phyloP scores from a whole-genome alignment of 2,329 filamentous ascomycete species.

The Sclerotiophoma versabilis region DNA sequence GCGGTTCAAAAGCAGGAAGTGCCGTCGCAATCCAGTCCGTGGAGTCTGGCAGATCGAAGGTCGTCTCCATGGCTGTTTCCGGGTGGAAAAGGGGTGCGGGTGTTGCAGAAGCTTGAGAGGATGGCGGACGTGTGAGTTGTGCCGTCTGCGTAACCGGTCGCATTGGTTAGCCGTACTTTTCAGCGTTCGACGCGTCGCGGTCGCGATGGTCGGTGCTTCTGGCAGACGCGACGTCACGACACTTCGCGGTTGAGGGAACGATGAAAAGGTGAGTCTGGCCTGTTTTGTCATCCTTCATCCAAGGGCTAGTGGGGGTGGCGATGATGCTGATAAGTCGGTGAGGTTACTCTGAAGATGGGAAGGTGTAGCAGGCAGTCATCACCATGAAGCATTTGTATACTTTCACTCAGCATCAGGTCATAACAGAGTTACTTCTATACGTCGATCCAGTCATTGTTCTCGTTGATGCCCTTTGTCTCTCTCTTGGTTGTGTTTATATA shows the following conservation, averaged over 20 bases:
- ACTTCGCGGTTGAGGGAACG: neutral
- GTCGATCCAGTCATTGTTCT: neutral
- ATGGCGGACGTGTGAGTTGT: conserved; percentile 14
- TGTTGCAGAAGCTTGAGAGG: conserved; percentile 10
- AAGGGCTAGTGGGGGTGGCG: neutral
- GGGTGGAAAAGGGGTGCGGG: neutral
- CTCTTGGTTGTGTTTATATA: neutral
- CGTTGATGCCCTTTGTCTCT: neutral
- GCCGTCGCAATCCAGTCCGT: conserved; percentile 83
- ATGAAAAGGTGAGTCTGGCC: neutral
- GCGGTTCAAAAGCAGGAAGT: conserved; percentile 68
- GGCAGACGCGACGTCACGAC: conserved; percentile 9
- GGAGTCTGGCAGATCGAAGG: conserved; percentile 69
- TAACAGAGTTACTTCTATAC: neutral
- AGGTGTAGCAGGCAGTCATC: too few relatives aligned
- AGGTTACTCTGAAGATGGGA: neutral
- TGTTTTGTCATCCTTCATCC: neutral
- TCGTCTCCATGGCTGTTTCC: conserved; percentile 36
- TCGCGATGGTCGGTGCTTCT: conserved; percentile 14
- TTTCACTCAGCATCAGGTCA: neutral
- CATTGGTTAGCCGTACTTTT: conserved; percentile 20
- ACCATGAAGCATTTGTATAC: too few relatives aligned
- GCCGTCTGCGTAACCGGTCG: conserved; percentile 9
- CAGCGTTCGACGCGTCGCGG: conserved; percentile 17
- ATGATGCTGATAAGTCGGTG: too few relatives aligned